Evolutionary conservation across 257 asterid species (phyloP), one percentile per base, ranked within the genome.

Genomic region (Solanum medicagineum): DNA sequence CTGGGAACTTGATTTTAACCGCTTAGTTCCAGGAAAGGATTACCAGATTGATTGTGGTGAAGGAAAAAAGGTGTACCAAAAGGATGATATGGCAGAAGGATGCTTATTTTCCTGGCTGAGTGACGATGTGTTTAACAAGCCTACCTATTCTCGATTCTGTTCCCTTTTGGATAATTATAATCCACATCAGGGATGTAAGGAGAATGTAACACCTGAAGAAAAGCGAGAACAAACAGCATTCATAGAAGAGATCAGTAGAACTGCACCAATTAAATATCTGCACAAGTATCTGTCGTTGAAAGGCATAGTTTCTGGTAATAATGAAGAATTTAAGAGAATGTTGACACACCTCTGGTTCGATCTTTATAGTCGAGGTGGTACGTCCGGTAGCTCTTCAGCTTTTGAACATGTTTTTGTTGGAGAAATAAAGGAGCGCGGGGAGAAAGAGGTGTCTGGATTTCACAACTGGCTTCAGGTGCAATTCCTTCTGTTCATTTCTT

Each of bases 381-480:
- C 96, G 54, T 91, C 93, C 80, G 87, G 94, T 85, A 90, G 91
- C 86, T 96, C 99, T 83, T 96, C 98, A 42, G 99, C 99, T 89
- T 96, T 96, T 89, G 99, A 96, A 89, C 99, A 96, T 93, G 99
- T 94, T 85, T 96, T 96, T 91, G 99, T 96, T 85, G 99, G 99
- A 85, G 99, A 96, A 91, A 93, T 96, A 88, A 96, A 96, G 92
- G 89, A 91, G 40, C 89, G 86, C 0, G 97, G 94, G 86, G 99
- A 93, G 85, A 91, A 94, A 87, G 90, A 89, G 86, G 98, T 94
- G 81, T 93, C 98, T 12, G 99, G 99, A 83, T 96, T 96, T 86
- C 99, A 96, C 90, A 96, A 96, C 89, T 96, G 99, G 99, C 94
- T 96, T 88, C 99, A 96, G 98, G 99, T 96, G 83, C 42, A 87